Evolutionary conservation across 106 monocot genomes (phyloP).

Genomic region (Chionographis japonica): DNA sequence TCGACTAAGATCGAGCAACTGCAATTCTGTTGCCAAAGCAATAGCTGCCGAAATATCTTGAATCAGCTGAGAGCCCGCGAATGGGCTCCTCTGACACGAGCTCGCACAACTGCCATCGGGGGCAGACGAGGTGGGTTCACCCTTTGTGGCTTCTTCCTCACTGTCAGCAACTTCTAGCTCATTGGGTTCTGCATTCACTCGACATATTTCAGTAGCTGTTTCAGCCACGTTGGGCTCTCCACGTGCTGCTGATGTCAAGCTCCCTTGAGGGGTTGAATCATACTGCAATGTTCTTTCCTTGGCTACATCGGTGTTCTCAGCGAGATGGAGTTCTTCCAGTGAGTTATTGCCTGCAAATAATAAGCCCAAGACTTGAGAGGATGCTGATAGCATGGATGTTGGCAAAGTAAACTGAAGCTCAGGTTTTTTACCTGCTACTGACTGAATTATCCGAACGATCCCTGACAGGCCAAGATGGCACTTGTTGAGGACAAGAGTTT

Average conservation of each 20-base stretch:
- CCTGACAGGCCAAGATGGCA: slow-evolving; percentile 29
- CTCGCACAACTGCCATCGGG: slow-evolving; percentile 13
- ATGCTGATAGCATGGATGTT: background rate
- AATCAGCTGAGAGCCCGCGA: slow-evolving; percentile 10
- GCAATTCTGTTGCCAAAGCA: slow-evolving; percentile 15
- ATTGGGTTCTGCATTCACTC: background rate
- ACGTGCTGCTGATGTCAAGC: too few species aligned
- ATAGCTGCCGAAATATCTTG: slow-evolving; percentile 36
- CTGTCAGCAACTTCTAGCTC: slow-evolving; percentile 49
- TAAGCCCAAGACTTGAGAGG: background rate
- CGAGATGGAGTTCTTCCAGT: slow-evolving; percentile 39
- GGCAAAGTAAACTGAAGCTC: background rate
- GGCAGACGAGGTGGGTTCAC: background rate
- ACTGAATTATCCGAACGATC: slow-evolving; percentile 21
- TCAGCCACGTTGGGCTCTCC: background rate
- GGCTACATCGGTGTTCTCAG: slow-evolving; percentile 19
- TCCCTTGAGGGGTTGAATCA: background rate
- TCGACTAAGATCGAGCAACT: slow-evolving; percentile 49
- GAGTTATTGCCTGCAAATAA: slow-evolving; percentile 23
- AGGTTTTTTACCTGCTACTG: slow-evolving; percentile 26
- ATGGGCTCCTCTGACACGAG: slow-evolving; percentile 4
- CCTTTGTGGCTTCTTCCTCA: slow-evolving; percentile 33
- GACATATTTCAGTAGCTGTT: background rate
- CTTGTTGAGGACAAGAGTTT: slow-evolving; percentile 24
- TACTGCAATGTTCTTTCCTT: background rate